Conservation (phyloP, 1,284 basidiomycete genomes). For the Cutaneotrichosporon curvatum region DNA sequence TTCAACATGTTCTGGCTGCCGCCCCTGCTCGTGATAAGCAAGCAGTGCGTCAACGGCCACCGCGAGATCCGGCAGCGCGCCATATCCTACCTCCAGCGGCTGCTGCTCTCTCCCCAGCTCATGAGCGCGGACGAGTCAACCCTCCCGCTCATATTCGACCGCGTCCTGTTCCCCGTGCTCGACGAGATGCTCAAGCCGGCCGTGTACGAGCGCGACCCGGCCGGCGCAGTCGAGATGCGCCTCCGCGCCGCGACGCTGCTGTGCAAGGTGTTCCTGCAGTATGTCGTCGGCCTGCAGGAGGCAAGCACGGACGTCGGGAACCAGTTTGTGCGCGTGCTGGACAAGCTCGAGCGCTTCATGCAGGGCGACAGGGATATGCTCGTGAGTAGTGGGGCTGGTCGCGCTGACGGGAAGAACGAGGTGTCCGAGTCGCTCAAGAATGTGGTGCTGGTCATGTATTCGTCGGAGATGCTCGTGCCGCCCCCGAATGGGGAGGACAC, state of each 20-base stretch:
- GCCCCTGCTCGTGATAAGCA: conserved; percentile 65
- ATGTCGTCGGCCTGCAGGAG: conserved; percentile 66
- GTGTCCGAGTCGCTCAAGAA: conserved; percentile 97
- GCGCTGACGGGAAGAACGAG: conserved; percentile 60
- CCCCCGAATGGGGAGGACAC: conserved; percentile 49
- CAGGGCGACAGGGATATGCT: conserved; percentile 76
- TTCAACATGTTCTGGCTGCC: conserved; percentile 80
- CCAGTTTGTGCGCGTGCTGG: conserved; percentile 86
- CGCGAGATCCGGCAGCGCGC: conserved; percentile 79
- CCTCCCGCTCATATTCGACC: conserved; percentile 77
- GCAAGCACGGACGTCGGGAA: conserved; percentile 55
- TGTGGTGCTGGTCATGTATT: conserved; percentile 91
- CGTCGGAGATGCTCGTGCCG: conserved; percentile 70
- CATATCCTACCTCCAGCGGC: conserved; percentile 76
- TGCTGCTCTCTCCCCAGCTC: conserved; percentile 73
- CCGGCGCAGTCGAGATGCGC: conserved; percentile 83
- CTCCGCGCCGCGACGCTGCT: conserved; percentile 77
- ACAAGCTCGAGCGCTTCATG: conserved; percentile 84
- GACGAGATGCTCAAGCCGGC: conserved; percentile 87
- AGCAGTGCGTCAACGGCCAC: conserved; percentile 78
- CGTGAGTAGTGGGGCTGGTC: conserved; percentile 51
- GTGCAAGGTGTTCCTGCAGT: conserved; percentile 93
- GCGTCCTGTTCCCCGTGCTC: conserved; percentile 82
- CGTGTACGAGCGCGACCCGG: conserved; percentile 68
- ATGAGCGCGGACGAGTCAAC: conserved; percentile 54